Evolutionary conservation across 1,284 basidiomycete species (phyloP), one percentile per base, ranked within the genome.

Genomic region (Vanrija sp.): DNA sequence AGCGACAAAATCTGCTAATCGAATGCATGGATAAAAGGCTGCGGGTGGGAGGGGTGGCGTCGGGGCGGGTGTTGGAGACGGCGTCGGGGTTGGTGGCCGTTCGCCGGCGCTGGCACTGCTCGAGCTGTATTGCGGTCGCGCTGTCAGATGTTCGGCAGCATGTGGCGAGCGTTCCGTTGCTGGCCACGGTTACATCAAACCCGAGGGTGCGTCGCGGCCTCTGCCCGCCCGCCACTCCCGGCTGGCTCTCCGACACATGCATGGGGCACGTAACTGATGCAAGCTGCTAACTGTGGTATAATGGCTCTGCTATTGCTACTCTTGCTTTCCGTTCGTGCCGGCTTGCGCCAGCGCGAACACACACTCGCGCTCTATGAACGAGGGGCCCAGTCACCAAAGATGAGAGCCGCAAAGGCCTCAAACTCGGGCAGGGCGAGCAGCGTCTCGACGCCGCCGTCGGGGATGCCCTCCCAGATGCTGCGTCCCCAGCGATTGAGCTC

Each of bases 331-430:
- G 34, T 34, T 8, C 34, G 34, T 5, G 21, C 21, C 21, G 21
- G 21, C 21, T 23, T 6, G 29, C 3, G 29, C 29, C 8, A 12
- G 34, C 34, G 14, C 34, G 5, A 14, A 34, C 12, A 12, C 14
- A 34, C 12, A 5, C 14, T n/a, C n/a, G 10, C 34, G 34, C 46
- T 25, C 47, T 49, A 34, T 39, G 38, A 49, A 39, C 47, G 25
- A n/a, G 64, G 63, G 21, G 73, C 72, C 73, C 73, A 76, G 63
- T 77, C 75, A 9, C 72, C 75, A 63, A 75, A 77, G 21, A 77
- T 65, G 49, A 77, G 61, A 0, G 73, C 74, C 6, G 73, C 65
- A 57, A 76, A 75, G 5, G 65, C 64, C 61, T 75, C 72, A 50
- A 64, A 72, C 49, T 75, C 74, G 18, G 64, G 63, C 14, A 72